These are phyloP conservation scores for Mucor piriformis DNA, from an alignment of 371 early-diverging fungal genomes.

Conservation along the genomic window DNA sequence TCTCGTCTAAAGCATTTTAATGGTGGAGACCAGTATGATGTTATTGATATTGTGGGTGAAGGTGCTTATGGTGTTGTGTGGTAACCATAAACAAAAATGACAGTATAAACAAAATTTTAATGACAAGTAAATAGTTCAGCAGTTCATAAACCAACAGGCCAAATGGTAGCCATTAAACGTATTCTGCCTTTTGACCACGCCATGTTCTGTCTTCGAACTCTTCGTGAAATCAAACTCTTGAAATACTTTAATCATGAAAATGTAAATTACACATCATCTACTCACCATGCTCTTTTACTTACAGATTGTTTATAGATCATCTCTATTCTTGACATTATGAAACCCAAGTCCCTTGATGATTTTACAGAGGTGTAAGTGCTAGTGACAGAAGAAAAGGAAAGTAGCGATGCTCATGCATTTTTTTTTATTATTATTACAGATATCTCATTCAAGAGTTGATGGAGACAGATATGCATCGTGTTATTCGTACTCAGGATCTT, in stretches of 20 bases:
- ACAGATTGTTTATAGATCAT: slow-evolving; percentile 68
- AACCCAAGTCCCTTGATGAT: slow-evolving; percentile 69
- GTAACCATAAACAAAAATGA: slow-evolving; percentile 30
- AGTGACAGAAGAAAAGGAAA: not conserved
- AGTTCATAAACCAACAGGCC: slow-evolving; percentile 81
- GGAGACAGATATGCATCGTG: slow-evolving; percentile 98
- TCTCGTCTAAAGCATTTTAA: slow-evolving; percentile 59
- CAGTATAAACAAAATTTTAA: not conserved
- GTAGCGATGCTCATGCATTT: not conserved
- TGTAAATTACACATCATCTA: slow-evolving; percentile 36
- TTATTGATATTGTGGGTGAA: slow-evolving; percentile 63
- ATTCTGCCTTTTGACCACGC: slow-evolving; percentile 88
- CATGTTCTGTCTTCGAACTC: slow-evolving; percentile 84
- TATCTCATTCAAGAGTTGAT: slow-evolving; percentile 85
- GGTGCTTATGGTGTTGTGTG: slow-evolving; percentile 73
- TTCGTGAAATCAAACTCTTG: slow-evolving; percentile 89
- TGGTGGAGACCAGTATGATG: slow-evolving; percentile 63
- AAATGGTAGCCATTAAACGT: slow-evolving; percentile 93
- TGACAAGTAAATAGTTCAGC: slow-evolving; percentile 62
- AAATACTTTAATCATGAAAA: slow-evolving; percentile 89
- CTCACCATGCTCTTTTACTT: not conserved
- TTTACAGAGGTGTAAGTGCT: slow-evolving; percentile 84
- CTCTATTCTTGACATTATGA: slow-evolving; percentile 88
- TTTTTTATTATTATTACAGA: slow-evolving; percentile 28
- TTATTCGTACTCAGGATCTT: slow-evolving; percentile 96